These are phyloP conservation scores for Linum lewisii DNA, from an alignment of 345 rosid species.

Conservation along the genomic window DNA sequence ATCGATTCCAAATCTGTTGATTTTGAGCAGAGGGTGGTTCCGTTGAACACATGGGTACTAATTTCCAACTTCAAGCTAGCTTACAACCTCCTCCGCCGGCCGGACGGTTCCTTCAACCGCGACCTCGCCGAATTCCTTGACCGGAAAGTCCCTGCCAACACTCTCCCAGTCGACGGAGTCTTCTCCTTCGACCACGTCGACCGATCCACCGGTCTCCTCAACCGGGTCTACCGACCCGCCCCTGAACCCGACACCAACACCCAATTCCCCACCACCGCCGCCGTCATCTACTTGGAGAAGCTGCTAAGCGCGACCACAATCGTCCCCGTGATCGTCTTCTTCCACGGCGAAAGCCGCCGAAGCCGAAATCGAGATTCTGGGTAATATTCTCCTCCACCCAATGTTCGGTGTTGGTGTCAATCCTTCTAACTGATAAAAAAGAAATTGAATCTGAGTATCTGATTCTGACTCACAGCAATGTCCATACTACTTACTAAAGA, in stretches of 20 bases:
- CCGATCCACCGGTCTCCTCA: slow-evolving; percentile 60
- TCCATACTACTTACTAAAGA: too few species aligned
- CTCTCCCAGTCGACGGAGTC: slow-evolving; percentile 74
- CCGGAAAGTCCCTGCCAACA: slow-evolving; percentile 73
- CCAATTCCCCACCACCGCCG: background rate
- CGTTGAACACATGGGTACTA: slow-evolving; percentile 94
- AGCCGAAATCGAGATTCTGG: slow-evolving; percentile 47
- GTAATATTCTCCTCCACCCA: slow-evolving; percentile 85
- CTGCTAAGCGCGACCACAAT: slow-evolving; percentile 59
- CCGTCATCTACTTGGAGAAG: slow-evolving; percentile 39
- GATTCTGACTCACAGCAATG: too few species aligned
- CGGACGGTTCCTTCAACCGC: slow-evolving; percentile 90
- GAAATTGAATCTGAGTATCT: too few species aligned
- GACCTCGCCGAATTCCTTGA: slow-evolving; percentile 90
- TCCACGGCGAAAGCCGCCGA: slow-evolving; percentile 77
- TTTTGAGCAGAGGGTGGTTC: slow-evolving; percentile 74
- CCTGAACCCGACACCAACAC: slow-evolving; percentile 31
- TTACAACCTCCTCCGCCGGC: slow-evolving; percentile 81
- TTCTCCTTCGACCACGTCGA: slow-evolving; percentile 88
- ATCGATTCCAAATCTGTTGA: slow-evolving; percentile 9
- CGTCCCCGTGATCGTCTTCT: slow-evolving; percentile 78
- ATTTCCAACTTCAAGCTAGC: slow-evolving; percentile 95
- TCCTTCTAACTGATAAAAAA: slow-evolving; percentile 34
- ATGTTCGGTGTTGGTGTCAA: slow-evolving; percentile 85
- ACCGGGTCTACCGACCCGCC: slow-evolving; percentile 55